phyloP scores from a whole-genome alignment of 1,284 basidiomycete genomes.

The Ustilago cynodontis region DNA sequence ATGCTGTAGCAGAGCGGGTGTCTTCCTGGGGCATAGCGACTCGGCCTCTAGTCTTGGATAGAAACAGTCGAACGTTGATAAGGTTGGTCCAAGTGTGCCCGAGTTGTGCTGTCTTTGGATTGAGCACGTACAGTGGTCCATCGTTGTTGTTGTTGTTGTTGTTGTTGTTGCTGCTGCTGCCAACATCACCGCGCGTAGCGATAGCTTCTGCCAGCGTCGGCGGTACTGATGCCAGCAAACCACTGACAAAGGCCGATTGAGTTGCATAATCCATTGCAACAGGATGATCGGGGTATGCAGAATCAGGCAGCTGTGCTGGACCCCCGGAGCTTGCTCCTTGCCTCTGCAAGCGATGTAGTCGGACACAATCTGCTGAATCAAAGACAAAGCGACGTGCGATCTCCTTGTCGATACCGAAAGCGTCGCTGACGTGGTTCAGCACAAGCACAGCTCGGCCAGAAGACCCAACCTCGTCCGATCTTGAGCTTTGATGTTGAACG shows the following conservation, averaged over 20 bases:
- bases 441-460: constrained; percentile 40
- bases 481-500: neutral
- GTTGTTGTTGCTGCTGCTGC: too few species aligned
- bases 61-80: constrained; percentile 50
- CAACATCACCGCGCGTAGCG: neutral
- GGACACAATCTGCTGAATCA: constrained; percentile 18
- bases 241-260: constrained; percentile 35
- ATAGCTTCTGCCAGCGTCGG: constrained; percentile 31
- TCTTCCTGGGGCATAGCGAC: constrained; percentile 3
- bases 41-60: constrained; percentile 37
- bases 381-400: constrained; percentile 39
- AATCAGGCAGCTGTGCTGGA: neutral
- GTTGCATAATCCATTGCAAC: constrained; percentile 22
- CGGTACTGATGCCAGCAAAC: constrained; percentile 34
- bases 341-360: neutral
- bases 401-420: constrained; percentile 51
- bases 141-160: too few species aligned
- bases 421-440: constrained; percentile 62
- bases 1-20: too few species aligned
- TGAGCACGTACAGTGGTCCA: constrained; percentile 14
- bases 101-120: constrained; percentile 50
- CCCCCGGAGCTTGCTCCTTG: neutral
- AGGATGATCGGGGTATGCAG: constrained; percentile 16
- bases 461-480: neutral
- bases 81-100: constrained; percentile 60